phyloP scores from a whole-genome alignment of 2,329 filamentous ascomycete genomes.

The Fusarium tuaranense region DNA sequence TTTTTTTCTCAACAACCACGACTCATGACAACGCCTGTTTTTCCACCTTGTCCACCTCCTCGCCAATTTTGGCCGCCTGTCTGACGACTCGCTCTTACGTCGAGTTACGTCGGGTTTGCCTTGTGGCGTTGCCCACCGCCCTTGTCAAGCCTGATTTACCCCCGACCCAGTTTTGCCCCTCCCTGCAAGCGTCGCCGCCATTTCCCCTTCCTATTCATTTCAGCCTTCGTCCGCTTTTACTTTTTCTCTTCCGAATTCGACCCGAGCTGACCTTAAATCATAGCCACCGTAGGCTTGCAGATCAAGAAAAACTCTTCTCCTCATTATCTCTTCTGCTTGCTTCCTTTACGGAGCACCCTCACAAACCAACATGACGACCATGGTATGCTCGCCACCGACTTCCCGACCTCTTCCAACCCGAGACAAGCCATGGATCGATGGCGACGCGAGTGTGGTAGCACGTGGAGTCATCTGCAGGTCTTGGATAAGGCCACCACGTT shows the following conservation, averaged over 20 bases:
- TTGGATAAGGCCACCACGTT: not conserved
- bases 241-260: conserved; percentile 19
- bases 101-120: conserved; percentile 41
- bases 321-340: conserved; percentile 6
- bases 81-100: conserved; percentile 29
- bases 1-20: not conserved
- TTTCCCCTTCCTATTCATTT: conserved; percentile 25
- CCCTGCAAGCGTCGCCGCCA: conserved; percentile 32
- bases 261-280: conserved; percentile 31
- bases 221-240: conserved; percentile 13
- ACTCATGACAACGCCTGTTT: conserved; percentile 20
- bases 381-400: conserved; percentile 54
- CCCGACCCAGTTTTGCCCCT: conserved; percentile 43
- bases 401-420: not conserved
- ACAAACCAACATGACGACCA: conserved; percentile 61
- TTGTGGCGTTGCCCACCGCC: conserved; percentile 45
- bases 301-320: conserved; percentile 23
- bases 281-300: conserved; percentile 40
- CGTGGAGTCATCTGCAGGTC: not conserved
- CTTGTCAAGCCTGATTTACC: conserved; percentile 40
- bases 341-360: conserved; percentile 39
- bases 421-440: not conserved
- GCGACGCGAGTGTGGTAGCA: not conserved
- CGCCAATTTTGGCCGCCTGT: conserved; percentile 14
- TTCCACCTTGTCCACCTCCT: not conserved